These are phyloP conservation scores for Plenodomus tracheiphilus DNA, from an alignment of 2,329 filamentous ascomycete genomes.

Conservation along the genomic window DNA sequence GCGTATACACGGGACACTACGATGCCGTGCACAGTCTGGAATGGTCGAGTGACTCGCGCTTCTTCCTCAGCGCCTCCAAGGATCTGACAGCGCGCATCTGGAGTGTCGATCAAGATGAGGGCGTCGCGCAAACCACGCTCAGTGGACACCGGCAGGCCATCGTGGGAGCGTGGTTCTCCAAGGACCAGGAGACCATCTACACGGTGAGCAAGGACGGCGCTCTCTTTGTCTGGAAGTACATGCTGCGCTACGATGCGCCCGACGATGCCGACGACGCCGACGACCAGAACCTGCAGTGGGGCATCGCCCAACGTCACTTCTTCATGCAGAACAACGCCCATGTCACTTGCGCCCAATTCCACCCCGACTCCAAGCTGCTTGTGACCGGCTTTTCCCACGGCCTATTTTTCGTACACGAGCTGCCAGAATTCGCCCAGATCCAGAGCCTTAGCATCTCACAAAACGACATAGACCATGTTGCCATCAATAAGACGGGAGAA, in stretches of 20 bases:
- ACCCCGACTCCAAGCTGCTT: constrained; percentile 84
- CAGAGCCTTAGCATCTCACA: constrained; percentile 94
- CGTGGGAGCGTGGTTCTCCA: constrained; percentile 94
- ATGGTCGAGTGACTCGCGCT: constrained; percentile 95
- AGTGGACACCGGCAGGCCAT: constrained; percentile 90
- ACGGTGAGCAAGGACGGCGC: constrained; percentile 98
- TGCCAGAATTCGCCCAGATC: constrained; percentile 94
- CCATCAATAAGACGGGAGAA: constrained; percentile 91
- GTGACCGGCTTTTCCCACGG: constrained; percentile 96
- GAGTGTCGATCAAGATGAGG: constrained; percentile 85
- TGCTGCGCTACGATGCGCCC: constrained; percentile 60
- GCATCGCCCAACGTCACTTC: constrained; percentile 87
- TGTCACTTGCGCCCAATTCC: constrained; percentile 88
- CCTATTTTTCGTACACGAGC: constrained; percentile 89
- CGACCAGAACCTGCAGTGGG: constrained; percentile 77
- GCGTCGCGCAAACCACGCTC: constrained; percentile 85
- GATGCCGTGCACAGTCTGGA: constrained; percentile 84
- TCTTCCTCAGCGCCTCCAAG: constrained; percentile 89
- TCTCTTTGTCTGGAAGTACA: constrained; percentile 90
- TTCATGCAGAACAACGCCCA: constrained; percentile 90
- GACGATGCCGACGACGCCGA: constrained; percentile 60
- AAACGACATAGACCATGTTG: constrained; percentile 92
- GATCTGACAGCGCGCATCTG: constrained; percentile 93
- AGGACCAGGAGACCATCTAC: constrained; percentile 92
- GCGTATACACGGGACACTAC: constrained; percentile 85